These are phyloP conservation scores for Podospora anserina DNA, from an alignment of 495 filamentous ascomycete genomes.

Conservation along the genomic window DNA sequence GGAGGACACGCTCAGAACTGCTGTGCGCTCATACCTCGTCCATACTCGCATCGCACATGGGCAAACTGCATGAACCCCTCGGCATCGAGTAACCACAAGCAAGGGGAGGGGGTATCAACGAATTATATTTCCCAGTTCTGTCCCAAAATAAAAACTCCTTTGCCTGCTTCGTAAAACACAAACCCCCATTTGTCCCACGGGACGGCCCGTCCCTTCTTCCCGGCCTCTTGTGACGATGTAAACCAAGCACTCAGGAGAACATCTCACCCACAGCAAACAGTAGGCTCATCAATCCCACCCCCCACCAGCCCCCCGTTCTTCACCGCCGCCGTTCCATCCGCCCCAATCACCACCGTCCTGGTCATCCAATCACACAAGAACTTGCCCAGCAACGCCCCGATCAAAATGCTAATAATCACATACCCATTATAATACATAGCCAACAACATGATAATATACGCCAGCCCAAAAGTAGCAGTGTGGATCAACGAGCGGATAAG, in stretches of 20 bases:
- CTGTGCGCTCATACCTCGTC: too few species aligned
- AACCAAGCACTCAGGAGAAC: neutral
- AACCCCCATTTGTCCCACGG: neutral
- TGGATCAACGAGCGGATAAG: conserved; percentile 47
- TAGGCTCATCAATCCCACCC: conserved; percentile 25
- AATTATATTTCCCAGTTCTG: conserved; percentile 1
- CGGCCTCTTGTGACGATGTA: neutral
- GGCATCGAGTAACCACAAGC: neutral
- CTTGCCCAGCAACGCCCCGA: conserved; percentile 49
- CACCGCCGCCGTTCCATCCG: conserved; percentile 1
- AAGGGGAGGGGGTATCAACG: conserved; percentile 12
- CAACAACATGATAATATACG: conserved; percentile 57
- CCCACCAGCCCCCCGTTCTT: conserved; percentile 6
- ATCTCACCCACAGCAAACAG: conserved; percentile 28
- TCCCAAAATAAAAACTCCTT: conserved; percentile 7
- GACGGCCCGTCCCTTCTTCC: neutral
- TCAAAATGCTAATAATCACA: conserved; percentile 55
- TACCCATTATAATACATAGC: conserved; percentile 58
- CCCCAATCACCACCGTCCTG: conserved; percentile 21
- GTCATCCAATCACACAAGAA: conserved; percentile 46
- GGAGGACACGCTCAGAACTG: too few species aligned
- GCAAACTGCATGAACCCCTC: too few species aligned
- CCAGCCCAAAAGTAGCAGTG: conserved; percentile 50
- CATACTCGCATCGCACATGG: too few species aligned
- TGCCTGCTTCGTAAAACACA: neutral